Evolutionary conservation across 371 early-diverging fungal species (phyloP), one percentile per base, ranked within the genome.

Genomic region (Lichtheimia ramosa): DNA sequence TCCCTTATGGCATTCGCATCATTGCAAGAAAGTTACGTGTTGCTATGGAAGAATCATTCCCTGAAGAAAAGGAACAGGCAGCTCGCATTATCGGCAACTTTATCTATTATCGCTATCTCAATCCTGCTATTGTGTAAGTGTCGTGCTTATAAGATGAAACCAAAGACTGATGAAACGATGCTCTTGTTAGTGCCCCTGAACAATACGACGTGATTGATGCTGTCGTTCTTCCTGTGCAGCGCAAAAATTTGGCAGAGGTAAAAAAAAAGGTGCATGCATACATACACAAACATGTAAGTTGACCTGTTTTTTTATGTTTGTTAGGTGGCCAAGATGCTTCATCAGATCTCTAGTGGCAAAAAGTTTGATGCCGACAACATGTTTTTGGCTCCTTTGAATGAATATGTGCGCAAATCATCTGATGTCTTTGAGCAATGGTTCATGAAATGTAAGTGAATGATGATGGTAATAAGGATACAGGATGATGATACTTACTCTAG

Each of bases 1-100:
- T 99, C 85, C 98, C 99, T 3, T 99, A 89, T 61, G 97, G 97
- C 49, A 92, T 99, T 64, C 87, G 97, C n/a, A 95, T 89, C 61
- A 92, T 99, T 73, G 95, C 97, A 18, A 88, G 88, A 60, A 89
- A 97, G 70, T 80, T 99, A 53, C 83, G 89, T 51, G 73, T 86
- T 3, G 82, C 89, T 13, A 77, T 97, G 58, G 83, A 86, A 55
- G 84, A 78, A 18, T 76, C 94, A 54, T 97, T 98, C 83, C 91
- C 92, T 0, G 89, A 92, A 63, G 81, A 86, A 5, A 88, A 92
- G 49, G 85, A 85, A 27, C 89, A 88, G 57, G 89, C 96, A 52
- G 82, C 87, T 56, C 89, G 89, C 65, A 86, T 95, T 16, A 89
- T 99, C 41, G 96, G 97, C 8, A 92, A 96, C 66, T 79, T 97